Base-by-base conservation (phyloP, 192 early-diverging fungal genomes). In the Coemansia sp. region DNA sequence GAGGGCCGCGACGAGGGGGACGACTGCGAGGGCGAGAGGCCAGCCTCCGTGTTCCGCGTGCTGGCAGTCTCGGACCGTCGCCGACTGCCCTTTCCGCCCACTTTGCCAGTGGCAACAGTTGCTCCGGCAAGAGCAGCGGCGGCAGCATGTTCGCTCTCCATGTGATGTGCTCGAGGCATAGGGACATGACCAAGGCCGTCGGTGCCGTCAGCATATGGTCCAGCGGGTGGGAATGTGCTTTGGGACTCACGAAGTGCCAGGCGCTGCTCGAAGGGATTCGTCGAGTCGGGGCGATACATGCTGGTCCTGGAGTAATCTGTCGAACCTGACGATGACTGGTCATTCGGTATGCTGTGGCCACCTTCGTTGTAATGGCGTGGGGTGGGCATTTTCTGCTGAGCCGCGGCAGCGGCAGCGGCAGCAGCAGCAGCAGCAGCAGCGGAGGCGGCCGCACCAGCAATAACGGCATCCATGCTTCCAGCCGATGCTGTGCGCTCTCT, bases 251-350 rank as follows among this genome's bases (percentile, higher is more conserved):
- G 78, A 56, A 75, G 21, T 0, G 78, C 78, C 78, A 75, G 72
- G 21, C 78, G 73, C 64, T 81, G 78, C 60, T 81, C 78, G 36
- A 81, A 81, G 12, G 78, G 78, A 42, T 81, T 81, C 7, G 78
- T 81, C 61, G 78, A 81, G 62, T 75, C 73, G 9, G 73, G 47
- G 18, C 78, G 69, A 45, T 75, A 75, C 60, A 68, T 58, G 66
- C 72, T 80, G 18, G 62, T 58, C 9, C 72, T 55, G 16, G 72
- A 59, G 45, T 69, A 59, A 21, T 69, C 65, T 31, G 66, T 43
- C 21, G 64, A 65, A 26, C 62, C 73, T 31, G 75, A 65, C 21
- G 45, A 26, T 0, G 59, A 43, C 20, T 31, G 31, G 4, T 65
- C 73, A 35, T 38, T 47, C 10, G 39, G 45, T 53, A 61, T 77